phyloP scores from a whole-genome alignment of 345 rosid species.

The Hypericum androsaemum region DNA sequence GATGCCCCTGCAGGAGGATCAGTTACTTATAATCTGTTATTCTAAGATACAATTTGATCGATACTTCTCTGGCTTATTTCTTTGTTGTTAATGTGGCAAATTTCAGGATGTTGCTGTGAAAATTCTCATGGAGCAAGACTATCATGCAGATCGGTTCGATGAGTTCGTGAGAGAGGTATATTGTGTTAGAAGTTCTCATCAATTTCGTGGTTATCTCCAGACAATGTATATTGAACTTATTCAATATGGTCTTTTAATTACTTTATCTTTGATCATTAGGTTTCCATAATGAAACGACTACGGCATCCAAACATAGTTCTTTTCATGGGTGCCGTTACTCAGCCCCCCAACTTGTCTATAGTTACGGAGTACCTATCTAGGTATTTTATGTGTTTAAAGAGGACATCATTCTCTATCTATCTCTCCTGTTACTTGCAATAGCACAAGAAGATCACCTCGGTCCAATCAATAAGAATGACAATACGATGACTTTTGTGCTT shows the following conservation, averaged over 20 bases:
- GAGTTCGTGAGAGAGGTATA: slow-evolving; percentile 95
- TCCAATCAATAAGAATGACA: too few species aligned
- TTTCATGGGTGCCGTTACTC: slow-evolving; percentile 98
- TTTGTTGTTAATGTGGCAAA: slow-evolving; percentile 5
- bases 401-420: too few species aligned
- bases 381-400: slow-evolving; percentile 9
- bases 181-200: slow-evolving; percentile 3
- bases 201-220: slow-evolving; percentile 8
- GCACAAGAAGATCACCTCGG: too few species aligned
- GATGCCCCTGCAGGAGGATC: too few species aligned
- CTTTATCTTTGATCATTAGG: slow-evolving; percentile 33
- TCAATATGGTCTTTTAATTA: background rate
- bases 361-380: slow-evolving; percentile 98
- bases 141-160: slow-evolving; percentile 69
- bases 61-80: too few species aligned
- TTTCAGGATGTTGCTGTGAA: slow-evolving; percentile 98
- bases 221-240: background rate
- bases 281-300: slow-evolving; percentile 92
- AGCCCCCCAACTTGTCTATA: slow-evolving; percentile 93
- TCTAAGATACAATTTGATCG: too few species aligned
- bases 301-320: slow-evolving; percentile 99
- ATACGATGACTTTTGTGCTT: slow-evolving; percentile 8
- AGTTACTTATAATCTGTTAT: too few species aligned
- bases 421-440: too few species aligned
- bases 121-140: slow-evolving; percentile 99